Conservation (phyloP, 2,329 filamentous ascomycete genomes). For the Xylariaceae sp. region DNA sequence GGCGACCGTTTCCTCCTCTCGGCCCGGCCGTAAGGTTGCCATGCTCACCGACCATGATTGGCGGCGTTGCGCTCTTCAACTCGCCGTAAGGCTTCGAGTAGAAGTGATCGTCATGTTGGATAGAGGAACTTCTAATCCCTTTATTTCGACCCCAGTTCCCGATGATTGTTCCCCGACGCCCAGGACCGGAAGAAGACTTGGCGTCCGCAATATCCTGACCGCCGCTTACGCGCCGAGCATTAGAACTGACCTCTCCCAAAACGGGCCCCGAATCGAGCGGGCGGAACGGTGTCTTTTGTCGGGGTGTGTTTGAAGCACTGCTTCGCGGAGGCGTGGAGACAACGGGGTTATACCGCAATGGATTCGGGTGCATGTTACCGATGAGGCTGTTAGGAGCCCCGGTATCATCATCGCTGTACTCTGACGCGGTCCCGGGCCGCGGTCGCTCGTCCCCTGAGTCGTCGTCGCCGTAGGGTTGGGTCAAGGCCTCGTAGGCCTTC, state of each 20-base stretch:
- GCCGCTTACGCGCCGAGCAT: conserved; percentile 40
- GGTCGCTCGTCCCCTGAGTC: conserved; percentile 16
- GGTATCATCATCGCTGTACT: conserved; percentile 38
- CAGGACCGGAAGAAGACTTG: conserved; percentile 19
- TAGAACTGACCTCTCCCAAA: conserved; percentile 44
- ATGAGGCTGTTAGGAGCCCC: conserved; percentile 31
- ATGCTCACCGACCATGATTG: conserved; percentile 44
- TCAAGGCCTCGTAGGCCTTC: conserved; percentile 42
- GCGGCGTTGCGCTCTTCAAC: conserved; percentile 50
- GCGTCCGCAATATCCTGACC: conserved; percentile 46
- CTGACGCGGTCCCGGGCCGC: conserved; percentile 27
- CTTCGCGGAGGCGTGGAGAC: conserved; percentile 14
- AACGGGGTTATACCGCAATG: conserved; percentile 47
- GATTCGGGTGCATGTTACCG: conserved; percentile 44
- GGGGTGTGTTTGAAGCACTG: conserved; percentile 9
- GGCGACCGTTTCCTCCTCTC: conserved; percentile 30
- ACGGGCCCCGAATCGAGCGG: conserved; percentile 11
- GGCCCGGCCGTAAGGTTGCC: conserved; percentile 17
- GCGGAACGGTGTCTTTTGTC: conserved; percentile 30
- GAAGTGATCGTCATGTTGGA: conserved; percentile 48
- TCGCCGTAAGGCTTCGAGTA: conserved; percentile 58
- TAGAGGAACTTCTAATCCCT: conserved; percentile 39
- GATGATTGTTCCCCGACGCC: conserved; percentile 13
- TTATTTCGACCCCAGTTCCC: conserved; percentile 9
- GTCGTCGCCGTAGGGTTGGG: conserved; percentile 37